Evolutionary conservation across 352 stramenopile genomes (phyloP), one percentile per base, ranked within the genome.

Genomic region (Lagenidium sp.): DNA sequence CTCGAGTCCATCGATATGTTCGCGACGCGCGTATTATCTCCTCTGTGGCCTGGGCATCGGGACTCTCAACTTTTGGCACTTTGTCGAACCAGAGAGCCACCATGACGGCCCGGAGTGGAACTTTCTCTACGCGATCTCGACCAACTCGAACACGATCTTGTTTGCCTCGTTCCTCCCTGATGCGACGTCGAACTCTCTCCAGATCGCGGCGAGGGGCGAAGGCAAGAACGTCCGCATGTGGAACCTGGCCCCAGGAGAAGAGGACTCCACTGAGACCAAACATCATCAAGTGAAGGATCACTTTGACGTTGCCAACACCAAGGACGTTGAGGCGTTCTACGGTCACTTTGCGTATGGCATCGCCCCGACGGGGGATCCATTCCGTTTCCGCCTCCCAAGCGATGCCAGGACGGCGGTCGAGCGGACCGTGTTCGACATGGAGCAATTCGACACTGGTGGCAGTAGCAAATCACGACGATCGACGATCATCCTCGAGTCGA

Each of bases 11-110:
- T 31, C 24, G 5, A 15, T 21, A 13, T 2, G 15, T 4, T 19
- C 8, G 6, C 29, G 41, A 2, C 36, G 42, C 20, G 36, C 71
- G 15, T 93, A 93, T 54, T 93, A 84, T 36, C 36, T 93, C 8
- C 25, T 90, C 18, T 77, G 61, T 36, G 80, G 80, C 6, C 65
- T 93, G 7, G 80, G 80, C 30, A 62, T 93, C 38, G 72, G 71
- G 10, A 82, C 55, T 6, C 46, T 90, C 19, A 65, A 86, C 41
- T 36, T 93, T 29, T 93, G 77, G 80, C 77, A 70, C 15, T 93
- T 89, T 36, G 54, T 73, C 3, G 73, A 85, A 39, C 51, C 65
- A 4, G 25, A 31, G 16, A 43, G 25, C 1, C 45, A 57, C 4
- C 35, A 65, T 4, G 40, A 64, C 3, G 41, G 65, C 4, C 65